Evolutionary conservation across 257 asterid species (phyloP).

Genomic region (Solanum megistacrolobum): DNA sequence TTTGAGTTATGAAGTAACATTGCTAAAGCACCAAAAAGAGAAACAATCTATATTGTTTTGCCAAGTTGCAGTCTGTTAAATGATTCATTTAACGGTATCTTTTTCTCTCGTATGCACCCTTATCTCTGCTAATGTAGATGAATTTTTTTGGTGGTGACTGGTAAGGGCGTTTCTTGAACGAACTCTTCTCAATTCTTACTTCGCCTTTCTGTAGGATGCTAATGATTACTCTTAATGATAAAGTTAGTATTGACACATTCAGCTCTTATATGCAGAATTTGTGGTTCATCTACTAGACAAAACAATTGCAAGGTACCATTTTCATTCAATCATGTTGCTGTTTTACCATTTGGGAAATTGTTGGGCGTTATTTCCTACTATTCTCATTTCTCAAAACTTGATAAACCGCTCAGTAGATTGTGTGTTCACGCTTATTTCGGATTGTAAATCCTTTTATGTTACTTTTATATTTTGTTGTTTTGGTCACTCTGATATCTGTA

Average conservation of each 20-base stretch:
- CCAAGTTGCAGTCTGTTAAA: background rate
- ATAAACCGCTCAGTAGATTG: background rate
- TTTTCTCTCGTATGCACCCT: background rate
- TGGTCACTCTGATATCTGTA: background rate
- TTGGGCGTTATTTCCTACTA: background rate
- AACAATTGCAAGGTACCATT: conserved; percentile 60
- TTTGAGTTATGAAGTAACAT: background rate
- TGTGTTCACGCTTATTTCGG: background rate
- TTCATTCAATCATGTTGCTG: background rate
- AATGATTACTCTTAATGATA: background rate
- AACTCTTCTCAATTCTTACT: background rate
- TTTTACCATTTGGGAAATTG: background rate
- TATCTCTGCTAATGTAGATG: background rate
- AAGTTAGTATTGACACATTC: background rate
- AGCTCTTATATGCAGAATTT: conserved; percentile 45
- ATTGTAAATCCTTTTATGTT: background rate
- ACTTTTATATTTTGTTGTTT: background rate
- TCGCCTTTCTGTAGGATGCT: background rate
- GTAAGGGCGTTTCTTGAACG: background rate
- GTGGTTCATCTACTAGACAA: conserved; percentile 73
- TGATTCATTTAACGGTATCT: background rate
- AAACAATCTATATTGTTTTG: background rate
- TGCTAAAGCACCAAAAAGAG: background rate
- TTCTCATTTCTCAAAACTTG: background rate
- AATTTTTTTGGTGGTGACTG: background rate